A percentile compares a stretch with the other conserved stretches of the same genome.
Conservation (phyloP, 2,329 filamentous ascomycete genomes). For the Aspergillus chevalieri region DNA sequence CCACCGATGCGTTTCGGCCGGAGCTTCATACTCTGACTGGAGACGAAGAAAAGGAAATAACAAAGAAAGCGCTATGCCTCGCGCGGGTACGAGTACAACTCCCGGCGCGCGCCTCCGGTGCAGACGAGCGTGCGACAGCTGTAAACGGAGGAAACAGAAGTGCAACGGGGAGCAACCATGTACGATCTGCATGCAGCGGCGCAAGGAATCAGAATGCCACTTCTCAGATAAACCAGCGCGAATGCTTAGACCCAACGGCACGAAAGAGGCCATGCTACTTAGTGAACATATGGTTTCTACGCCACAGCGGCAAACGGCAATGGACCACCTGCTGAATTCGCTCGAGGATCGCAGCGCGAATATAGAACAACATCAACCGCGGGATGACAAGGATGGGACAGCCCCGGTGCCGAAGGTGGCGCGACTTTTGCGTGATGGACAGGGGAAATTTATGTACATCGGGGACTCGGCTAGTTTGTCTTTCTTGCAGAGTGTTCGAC, state of each 20-base stretch:
- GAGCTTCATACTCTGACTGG: not conserved
- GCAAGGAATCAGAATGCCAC: constrained; percentile 37
- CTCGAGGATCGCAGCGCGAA: constrained; percentile 26
- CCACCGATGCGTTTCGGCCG: not conserved
- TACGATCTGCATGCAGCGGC: constrained; percentile 43
- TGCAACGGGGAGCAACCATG: constrained; percentile 49
- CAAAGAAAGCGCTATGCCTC: constrained; percentile 18
- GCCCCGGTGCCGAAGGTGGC: constrained; percentile 33
- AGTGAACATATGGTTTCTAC: constrained; percentile 25
- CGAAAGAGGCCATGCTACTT: constrained; percentile 28
- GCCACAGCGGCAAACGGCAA: constrained; percentile 27
- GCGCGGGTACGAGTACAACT: constrained; percentile 24
- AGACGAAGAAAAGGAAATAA: not conserved
- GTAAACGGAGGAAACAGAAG: constrained; percentile 46
- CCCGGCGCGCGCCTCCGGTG: constrained; percentile 29
- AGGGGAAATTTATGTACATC: constrained; percentile 51
- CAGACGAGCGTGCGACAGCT: constrained; percentile 39
- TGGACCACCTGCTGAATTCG: constrained; percentile 28
- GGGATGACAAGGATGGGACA: constrained; percentile 27
- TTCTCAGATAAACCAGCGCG: constrained; percentile 32
- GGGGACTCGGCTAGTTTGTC: constrained; percentile 50
- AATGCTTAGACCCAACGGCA: constrained; percentile 24
- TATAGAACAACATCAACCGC: constrained; percentile 18
- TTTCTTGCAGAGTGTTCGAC: constrained; percentile 48
- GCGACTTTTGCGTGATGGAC: constrained; percentile 46